These are phyloP conservation scores for Melampsora larici-populina DNA, from an alignment of 1,284 basidiomycete genomes.

Conservation along the genomic window DNA sequence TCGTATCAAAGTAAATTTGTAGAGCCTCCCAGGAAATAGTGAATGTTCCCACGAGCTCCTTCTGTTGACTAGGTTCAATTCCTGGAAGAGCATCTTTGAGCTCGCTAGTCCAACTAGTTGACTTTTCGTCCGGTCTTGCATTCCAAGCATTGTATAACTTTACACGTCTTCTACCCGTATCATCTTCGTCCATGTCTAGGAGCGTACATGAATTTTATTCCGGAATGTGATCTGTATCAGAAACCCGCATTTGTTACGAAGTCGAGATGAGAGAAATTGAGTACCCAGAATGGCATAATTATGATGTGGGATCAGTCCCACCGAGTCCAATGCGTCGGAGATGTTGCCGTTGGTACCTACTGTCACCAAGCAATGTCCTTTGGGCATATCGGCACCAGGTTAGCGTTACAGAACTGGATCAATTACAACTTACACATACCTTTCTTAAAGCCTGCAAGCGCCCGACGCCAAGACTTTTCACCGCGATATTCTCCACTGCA, in stretches of 20 bases:
- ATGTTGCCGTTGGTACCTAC: conserved; percentile 36
- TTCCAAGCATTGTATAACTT: conserved; percentile 42
- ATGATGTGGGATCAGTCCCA: conserved; percentile 35
- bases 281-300: conserved; percentile 39
- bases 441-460: conserved; percentile 22
- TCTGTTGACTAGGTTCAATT: not conserved
- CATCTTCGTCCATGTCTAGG: conserved; percentile 30
- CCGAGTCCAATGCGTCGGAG: conserved; percentile 14
- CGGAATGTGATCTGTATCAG: too few species aligned
- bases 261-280: not conserved
- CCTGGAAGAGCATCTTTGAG: conserved; percentile 25
- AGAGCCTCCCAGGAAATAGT: conserved; percentile 41
- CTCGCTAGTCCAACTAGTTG: conserved; percentile 12
- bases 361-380: conserved; percentile 34
- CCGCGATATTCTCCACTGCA: conserved; percentile 33
- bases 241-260: too few species aligned
- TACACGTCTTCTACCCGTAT: conserved; percentile 17
- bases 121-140: not conserved
- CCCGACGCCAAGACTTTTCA: conserved; percentile 29
- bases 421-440: conserved; percentile 3
- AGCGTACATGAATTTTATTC: not conserved
- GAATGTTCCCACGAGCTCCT: conserved; percentile 33
- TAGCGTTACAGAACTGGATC: not conserved
- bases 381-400: not conserved
- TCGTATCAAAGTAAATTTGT: conserved; percentile 37